These are phyloP conservation scores for Trichoderma sp. DNA, from an alignment of 2,329 filamentous ascomycete species.

Conservation along the genomic window DNA sequence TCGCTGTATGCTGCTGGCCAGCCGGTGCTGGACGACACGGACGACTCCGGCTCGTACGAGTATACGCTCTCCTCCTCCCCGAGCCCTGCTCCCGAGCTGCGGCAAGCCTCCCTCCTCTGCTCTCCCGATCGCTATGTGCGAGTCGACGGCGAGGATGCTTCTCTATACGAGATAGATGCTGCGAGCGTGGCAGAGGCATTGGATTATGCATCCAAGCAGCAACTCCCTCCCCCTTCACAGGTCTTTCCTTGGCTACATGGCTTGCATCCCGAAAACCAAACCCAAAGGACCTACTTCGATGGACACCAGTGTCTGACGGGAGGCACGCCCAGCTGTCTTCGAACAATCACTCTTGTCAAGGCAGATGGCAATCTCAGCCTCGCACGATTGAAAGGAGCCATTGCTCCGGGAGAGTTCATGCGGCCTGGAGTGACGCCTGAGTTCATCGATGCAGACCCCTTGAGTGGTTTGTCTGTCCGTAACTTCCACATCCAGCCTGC, in stretches of 20 bases:
- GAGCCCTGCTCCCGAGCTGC: constrained; percentile 54
- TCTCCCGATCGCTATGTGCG: constrained; percentile 67
- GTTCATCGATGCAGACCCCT: constrained; percentile 83
- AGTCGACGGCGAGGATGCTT: constrained; percentile 53
- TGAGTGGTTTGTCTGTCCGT: constrained; percentile 88
- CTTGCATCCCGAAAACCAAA: constrained; percentile 81
- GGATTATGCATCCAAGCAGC: constrained; percentile 74
- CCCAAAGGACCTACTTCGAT: constrained; percentile 88
- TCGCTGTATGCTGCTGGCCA: constrained; percentile 86
- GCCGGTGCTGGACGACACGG: constrained; percentile 53
- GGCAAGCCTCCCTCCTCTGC: constrained; percentile 70
- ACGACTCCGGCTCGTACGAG: constrained; percentile 48
- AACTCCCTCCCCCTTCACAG: constrained; percentile 78
- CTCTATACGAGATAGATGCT: constrained; percentile 73
- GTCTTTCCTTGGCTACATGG: constrained; percentile 98
- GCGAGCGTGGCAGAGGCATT: constrained; percentile 70
- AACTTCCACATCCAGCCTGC: constrained; percentile 97
- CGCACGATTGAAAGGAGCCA: constrained; percentile 81
- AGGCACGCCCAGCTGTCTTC: constrained; percentile 70
- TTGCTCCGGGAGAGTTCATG: constrained; percentile 79
- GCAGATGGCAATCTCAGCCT: constrained; percentile 75
- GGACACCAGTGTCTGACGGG: constrained; percentile 71
- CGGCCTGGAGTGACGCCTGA: constrained; percentile 52
- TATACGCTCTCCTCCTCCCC: constrained; percentile 66
- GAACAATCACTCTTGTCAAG: constrained; percentile 84